phyloP scores from a whole-genome alignment of 2,329 filamentous ascomycete species.

The Alternaria consortialis region DNA sequence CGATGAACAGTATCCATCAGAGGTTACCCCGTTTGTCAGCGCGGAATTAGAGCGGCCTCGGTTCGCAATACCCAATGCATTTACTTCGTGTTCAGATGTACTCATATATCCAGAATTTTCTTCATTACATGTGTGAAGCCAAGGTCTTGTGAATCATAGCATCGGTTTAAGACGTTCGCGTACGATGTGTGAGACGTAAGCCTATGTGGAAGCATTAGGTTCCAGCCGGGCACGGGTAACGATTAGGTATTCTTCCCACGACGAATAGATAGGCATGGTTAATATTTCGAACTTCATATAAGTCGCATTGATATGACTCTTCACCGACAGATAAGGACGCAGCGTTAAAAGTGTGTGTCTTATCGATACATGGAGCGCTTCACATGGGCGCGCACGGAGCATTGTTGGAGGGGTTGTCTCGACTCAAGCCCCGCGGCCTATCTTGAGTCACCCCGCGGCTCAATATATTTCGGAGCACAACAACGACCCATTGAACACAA shows the following conservation, averaged over 20 bases:
- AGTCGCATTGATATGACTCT: conserved; percentile 6
- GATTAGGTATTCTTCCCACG: background rate
- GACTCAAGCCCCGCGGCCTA: background rate
- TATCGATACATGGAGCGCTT: conserved; percentile 32
- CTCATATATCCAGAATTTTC: background rate
- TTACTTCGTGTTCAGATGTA: background rate
- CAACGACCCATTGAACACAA: conserved; percentile 26
- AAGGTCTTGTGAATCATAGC: background rate
- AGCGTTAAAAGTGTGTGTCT: conserved; percentile 9
- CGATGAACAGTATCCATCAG: background rate
- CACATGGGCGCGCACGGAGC: conserved; percentile 23
- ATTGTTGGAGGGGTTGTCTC: conserved; percentile 14
- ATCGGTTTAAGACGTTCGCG: background rate
- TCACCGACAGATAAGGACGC: conserved; percentile 22
- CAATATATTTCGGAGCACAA: conserved; percentile 39
- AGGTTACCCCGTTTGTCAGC: conserved; percentile 37
- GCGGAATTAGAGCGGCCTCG: conserved; percentile 34
- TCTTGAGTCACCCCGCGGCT: conserved; percentile 36
- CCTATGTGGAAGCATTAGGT: background rate
- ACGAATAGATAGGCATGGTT: background rate
- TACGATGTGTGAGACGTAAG: background rate
- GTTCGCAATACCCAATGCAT: background rate
- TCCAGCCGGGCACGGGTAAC: background rate
- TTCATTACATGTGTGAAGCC: background rate
- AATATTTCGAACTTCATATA: background rate